phyloP scores from a whole-genome alignment of 768 basidiomycete genomes.

The Arthromyces matolae region DNA sequence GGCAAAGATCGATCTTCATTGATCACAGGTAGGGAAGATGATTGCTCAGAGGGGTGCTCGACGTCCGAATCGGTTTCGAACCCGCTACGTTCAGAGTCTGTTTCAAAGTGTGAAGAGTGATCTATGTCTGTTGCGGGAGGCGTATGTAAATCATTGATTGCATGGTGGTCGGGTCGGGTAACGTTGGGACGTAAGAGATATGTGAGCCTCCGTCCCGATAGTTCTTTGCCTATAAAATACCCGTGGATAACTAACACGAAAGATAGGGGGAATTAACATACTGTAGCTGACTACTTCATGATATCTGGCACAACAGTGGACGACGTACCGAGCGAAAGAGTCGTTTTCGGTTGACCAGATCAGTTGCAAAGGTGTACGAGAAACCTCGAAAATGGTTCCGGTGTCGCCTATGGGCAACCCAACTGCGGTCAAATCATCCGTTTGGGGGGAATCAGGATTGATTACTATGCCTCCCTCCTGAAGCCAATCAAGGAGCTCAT shows the following conservation, averaged over 20 bases:
- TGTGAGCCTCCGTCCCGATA: constrained; percentile 58
- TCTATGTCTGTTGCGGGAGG: constrained; percentile 71
- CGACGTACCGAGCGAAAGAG: constrained; percentile 73
- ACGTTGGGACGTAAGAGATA: constrained; percentile 79
- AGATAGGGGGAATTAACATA: constrained; percentile 33
- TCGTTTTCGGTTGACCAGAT: constrained; percentile 73
- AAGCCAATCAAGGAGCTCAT: constrained; percentile 62
- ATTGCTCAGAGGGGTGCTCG: constrained; percentile 37
- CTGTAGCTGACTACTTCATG: constrained; percentile 81
- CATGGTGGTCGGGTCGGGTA: constrained; percentile 51
- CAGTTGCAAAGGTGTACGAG: constrained; percentile 60
- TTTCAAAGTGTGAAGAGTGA: constrained; percentile 46
- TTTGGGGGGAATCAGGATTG: constrained; percentile 39
- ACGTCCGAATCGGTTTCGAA: constrained; percentile 49
- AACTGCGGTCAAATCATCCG: constrained; percentile 20
- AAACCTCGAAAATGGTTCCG: constrained; percentile 59
- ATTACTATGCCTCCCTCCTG: constrained; percentile 51
- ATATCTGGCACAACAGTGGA: constrained; percentile 80
- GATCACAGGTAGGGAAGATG: constrained; percentile 25
- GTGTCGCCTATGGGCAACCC: constrained; percentile 50
- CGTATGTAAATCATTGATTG: constrained; percentile 50
- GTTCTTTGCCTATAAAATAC: constrained; percentile 50
- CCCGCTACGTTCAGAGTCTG: constrained; percentile 47
- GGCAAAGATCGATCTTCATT: constrained; percentile 16
- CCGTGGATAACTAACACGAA: not conserved